A percentile compares a stretch with the other conserved stretches of the same genome.
Conservation (phyloP, 352 stramenopile genomes). For the Phytophthora litchii region DNA sequence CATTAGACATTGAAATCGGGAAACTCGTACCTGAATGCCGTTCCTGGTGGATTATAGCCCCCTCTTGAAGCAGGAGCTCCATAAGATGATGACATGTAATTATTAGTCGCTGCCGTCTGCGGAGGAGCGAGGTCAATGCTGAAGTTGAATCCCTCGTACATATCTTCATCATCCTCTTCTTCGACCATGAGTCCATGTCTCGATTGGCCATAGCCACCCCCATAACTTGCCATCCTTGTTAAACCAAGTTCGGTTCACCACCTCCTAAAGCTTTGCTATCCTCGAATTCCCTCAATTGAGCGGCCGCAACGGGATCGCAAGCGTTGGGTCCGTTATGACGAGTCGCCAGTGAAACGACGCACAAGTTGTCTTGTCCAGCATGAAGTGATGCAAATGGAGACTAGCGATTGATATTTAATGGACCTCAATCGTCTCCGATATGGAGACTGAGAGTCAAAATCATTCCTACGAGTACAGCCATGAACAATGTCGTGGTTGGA, state of each 20-base stretch:
- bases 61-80: conserved; percentile 57
- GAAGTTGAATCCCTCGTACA: conserved; percentile 93
- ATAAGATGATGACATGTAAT: conserved; percentile 66
- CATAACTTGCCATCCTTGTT: conserved; percentile 41
- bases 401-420: conserved; percentile 1
- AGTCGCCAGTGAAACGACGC: conserved; percentile 41
- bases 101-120: conserved; percentile 65
- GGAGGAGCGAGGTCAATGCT: conserved; percentile 81
- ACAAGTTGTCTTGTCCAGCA: conserved; percentile 4
- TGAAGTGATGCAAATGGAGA: neutral
- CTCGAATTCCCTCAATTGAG: conserved; percentile 16
- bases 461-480: conserved; percentile 13
- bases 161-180: conserved; percentile 86
- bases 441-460: conserved; percentile 19
- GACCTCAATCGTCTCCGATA: conserved; percentile 17
- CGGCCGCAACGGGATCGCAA: conserved; percentile 30
- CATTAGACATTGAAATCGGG: neutral
- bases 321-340: conserved; percentile 32
- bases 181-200: conserved; percentile 70
- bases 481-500: conserved; percentile 6
- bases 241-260: neutral
- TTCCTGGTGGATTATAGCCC: conserved; percentile 71
- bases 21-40: conserved; percentile 60
- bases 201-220: conserved; percentile 57
- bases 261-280: conserved; percentile 7